Evolutionary conservation across 1,139 yeast genomes (phyloP).

Genomic region (Blastobotrys ciferrii): DNA sequence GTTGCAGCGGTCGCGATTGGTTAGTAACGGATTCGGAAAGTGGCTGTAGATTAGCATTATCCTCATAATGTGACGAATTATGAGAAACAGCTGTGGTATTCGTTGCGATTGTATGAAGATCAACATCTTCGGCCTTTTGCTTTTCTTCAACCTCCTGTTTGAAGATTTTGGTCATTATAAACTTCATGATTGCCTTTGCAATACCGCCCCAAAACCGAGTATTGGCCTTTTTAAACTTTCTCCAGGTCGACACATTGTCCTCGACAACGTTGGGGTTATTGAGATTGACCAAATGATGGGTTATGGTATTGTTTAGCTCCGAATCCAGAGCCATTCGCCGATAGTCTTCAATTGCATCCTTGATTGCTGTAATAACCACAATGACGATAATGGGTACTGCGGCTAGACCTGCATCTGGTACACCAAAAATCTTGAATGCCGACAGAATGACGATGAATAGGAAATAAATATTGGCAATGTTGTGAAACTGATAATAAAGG

Average conservation of each 20-base stretch:
- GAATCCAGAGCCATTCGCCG: slow-evolving; percentile 76
- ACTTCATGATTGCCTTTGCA: slow-evolving; percentile 33
- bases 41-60: not conserved
- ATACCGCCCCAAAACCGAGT: slow-evolving; percentile 35
- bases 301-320: slow-evolving; percentile 83
- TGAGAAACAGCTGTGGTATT: not conserved
- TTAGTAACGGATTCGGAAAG: not conserved
- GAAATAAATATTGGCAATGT: slow-evolving; percentile 88
- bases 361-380: slow-evolving; percentile 81
- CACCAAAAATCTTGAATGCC: slow-evolving; percentile 83
- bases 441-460: slow-evolving; percentile 62
- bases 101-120: not conserved
- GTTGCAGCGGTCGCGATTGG: not conserved
- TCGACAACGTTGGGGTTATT: slow-evolving; percentile 75
- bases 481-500: slow-evolving; percentile 71
- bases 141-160: slow-evolving; percentile 8
- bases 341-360: slow-evolving; percentile 94
- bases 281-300: slow-evolving; percentile 70
- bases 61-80: not conserved
- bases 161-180: slow-evolving; percentile 15
- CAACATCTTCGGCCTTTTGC: not conserved
- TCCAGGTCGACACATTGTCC: slow-evolving; percentile 63
- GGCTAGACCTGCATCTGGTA: slow-evolving; percentile 80
- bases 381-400: slow-evolving; percentile 94
- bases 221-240: slow-evolving; percentile 56